Base-by-base conservation (phyloP, 352 stramenopile species). In the Globisporangium solare region DNA sequence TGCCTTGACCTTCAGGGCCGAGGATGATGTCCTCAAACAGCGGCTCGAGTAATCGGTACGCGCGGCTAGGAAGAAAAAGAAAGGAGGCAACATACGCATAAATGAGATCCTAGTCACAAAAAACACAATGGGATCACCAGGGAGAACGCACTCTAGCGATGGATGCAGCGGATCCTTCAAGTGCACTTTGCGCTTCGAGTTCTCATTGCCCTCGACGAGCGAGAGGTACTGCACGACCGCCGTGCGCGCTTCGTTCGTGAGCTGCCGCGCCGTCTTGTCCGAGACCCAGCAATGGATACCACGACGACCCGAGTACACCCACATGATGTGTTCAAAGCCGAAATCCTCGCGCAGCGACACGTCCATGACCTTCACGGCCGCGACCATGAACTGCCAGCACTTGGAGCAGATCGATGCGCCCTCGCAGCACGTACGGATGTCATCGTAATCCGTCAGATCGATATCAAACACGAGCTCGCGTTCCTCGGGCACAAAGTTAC, bases 391-490 rank as follows among this genome's bases (percentile, higher is more conserved):
- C 37, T 80, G 84, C 97, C 97, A 99, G 81, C 97, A 99, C 56
- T 86, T 84, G n/a, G 60, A 48, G 67, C 95, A 98, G 37, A 98
- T 97, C 57, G 82, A 58, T 5, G 93, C 93, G 27, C 86, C 91
- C 24, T 83, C 74, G 67, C 93, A 98, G 78, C 97, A 99, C 42
- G 94, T 98, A 31, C 97, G 90, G 46, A 99, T 96, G 64, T 98
- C 94, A 71, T 99, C 97, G 87, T 99, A 99, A 76, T 99, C 97
- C 0, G 96, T 99, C 11, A 99, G 74, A 96, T 99, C 97, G 66
- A 99, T 98, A 95, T 99, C 97, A 68, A 99, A 99, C 31, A 99
- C 97, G 15, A 99, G 86, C 71, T 99, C 97, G 27, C 97, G 86
- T 64, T 99, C 86, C 18, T 97, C 81, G 0, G 97, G 88, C 24